These are phyloP conservation scores for Tylopilus sp. DNA, from an alignment of 1,284 basidiomycete species.

Conservation along the genomic window DNA sequence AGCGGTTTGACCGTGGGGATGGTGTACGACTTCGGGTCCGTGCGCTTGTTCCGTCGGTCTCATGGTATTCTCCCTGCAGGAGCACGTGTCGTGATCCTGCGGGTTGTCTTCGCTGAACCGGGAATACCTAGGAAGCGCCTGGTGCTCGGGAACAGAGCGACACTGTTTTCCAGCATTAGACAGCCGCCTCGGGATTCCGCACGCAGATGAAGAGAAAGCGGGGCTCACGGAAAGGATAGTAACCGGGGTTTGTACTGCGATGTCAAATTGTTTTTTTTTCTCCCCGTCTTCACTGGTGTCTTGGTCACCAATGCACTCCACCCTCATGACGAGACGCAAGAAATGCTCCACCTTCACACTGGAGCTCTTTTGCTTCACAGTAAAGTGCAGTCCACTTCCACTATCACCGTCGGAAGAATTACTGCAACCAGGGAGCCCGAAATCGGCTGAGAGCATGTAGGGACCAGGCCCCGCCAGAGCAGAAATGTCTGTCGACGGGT, in stretches of 20 bases:
- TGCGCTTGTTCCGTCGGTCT: not conserved
- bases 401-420: slow-evolving; percentile 3
- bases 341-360: slow-evolving; percentile 78
- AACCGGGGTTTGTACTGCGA: slow-evolving; percentile 84
- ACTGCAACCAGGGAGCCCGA: slow-evolving; percentile 57
- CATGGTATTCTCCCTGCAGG: slow-evolving; percentile 35
- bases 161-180: slow-evolving; percentile 44
- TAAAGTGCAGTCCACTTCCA: slow-evolving; percentile 57
- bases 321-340: slow-evolving; percentile 81
- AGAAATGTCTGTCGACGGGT: slow-evolving; percentile 39
- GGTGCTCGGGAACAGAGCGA: slow-evolving; percentile 77
- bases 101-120: slow-evolving; percentile 37
- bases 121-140: slow-evolving; percentile 69
- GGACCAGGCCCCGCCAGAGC: slow-evolving; percentile 66
- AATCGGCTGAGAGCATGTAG: slow-evolving; percentile 55
- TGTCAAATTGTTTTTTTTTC: slow-evolving; percentile 82
- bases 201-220: not conserved
- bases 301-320: slow-evolving; percentile 50
- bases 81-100: slow-evolving; percentile 39
- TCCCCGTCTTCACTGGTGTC: slow-evolving; percentile 47
- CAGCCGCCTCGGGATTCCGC: not conserved
- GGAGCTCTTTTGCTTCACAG: slow-evolving; percentile 77
- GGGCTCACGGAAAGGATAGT: slow-evolving; percentile 67
- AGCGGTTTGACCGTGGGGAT: slow-evolving; percentile 27
- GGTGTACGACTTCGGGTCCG: not conserved